A percentile compares a stretch with the other conserved stretches of the same genome.
Evolutionary conservation across 2,329 filamentous ascomycete genomes (phyloP).

Genomic region (Aspergillus texensis): DNA sequence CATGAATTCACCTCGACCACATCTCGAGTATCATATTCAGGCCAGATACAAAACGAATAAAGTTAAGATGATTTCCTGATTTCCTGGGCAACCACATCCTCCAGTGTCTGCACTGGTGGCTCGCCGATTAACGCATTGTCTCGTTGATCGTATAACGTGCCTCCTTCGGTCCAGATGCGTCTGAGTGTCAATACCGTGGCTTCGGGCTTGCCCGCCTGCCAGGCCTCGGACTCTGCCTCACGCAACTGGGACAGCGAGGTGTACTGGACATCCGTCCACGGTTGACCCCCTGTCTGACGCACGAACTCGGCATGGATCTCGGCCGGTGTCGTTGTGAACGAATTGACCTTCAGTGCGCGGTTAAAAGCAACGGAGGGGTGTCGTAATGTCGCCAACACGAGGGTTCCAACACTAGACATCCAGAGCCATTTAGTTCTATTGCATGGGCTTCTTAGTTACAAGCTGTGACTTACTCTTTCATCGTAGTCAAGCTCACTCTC

Average conservation of each 20-base stretch:
- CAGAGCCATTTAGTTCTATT: not conserved
- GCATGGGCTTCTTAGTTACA: not conserved
- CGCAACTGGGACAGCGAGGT: conserved; percentile 58
- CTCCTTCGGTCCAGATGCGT: conserved; percentile 73
- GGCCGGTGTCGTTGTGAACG: conserved; percentile 67
- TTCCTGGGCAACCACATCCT: conserved; percentile 44
- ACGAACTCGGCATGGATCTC: conserved; percentile 69
- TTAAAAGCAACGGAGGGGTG: conserved; percentile 58
- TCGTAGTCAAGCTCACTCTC: conserved; percentile 68
- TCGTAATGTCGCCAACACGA: conserved; percentile 64
- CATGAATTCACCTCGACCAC: too few species aligned
- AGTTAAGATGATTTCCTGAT: not conserved
- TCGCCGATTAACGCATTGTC: conserved; percentile 65
- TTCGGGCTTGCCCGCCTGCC: conserved; percentile 54
- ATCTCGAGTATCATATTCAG: too few species aligned
- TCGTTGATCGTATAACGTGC: conserved; percentile 69
- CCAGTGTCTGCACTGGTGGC: conserved; percentile 57
- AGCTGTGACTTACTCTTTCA: conserved; percentile 63
- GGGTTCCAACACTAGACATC: conserved; percentile 61
- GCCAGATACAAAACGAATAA: too few species aligned
- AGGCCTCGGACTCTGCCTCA: conserved; percentile 61
- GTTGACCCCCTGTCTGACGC: conserved; percentile 60
- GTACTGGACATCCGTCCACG: conserved; percentile 56
- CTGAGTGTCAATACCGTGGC: conserved; percentile 64
- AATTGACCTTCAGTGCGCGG: conserved; percentile 68